These are phyloP conservation scores for Trichoderma erinaceum DNA, from an alignment of 495 filamentous ascomycete species.

Conservation along the genomic window DNA sequence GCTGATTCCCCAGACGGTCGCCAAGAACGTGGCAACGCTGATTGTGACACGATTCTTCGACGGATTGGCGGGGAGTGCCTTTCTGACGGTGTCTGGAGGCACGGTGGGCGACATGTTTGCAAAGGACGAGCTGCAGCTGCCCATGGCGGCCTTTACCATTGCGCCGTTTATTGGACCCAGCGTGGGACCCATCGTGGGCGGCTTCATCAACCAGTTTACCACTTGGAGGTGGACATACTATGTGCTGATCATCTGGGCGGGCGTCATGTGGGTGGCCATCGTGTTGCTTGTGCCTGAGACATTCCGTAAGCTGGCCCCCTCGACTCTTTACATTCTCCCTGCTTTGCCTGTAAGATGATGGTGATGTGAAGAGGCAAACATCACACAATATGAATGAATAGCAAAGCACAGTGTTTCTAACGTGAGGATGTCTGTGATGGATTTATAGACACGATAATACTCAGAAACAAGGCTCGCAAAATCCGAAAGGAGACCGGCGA, in stretches of 20 bases:
- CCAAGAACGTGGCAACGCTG: constrained; percentile 77
- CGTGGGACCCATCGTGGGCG: constrained; percentile 52
- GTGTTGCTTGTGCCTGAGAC: constrained; percentile 81
- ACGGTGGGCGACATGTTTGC: constrained; percentile 87
- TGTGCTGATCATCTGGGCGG: constrained; percentile 74
- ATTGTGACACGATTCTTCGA: constrained; percentile 77
- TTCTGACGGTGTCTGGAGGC: constrained; percentile 83
- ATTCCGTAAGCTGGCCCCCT: constrained; percentile 51
- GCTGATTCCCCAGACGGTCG: constrained; percentile 83
- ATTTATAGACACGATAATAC: constrained; percentile 52
- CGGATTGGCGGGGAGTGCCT: constrained; percentile 79
- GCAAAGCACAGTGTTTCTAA: neutral
- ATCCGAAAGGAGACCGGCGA: constrained; percentile 75
- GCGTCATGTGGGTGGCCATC: constrained; percentile 53
- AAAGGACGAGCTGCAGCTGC: constrained; percentile 61
- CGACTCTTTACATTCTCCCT: neutral
- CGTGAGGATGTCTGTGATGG: neutral
- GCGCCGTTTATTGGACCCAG: constrained; percentile 70
- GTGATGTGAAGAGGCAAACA: too few species aligned
- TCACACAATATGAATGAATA: too few species aligned
- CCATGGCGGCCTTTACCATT: constrained; percentile 62
- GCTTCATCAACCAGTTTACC: constrained; percentile 65
- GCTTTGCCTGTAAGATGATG: neutral
- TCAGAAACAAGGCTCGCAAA: constrained; percentile 65
- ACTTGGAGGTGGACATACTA: constrained; percentile 92